phyloP scores from a whole-genome alignment of 768 basidiomycete species.

The Aureoboletus auriporus region DNA sequence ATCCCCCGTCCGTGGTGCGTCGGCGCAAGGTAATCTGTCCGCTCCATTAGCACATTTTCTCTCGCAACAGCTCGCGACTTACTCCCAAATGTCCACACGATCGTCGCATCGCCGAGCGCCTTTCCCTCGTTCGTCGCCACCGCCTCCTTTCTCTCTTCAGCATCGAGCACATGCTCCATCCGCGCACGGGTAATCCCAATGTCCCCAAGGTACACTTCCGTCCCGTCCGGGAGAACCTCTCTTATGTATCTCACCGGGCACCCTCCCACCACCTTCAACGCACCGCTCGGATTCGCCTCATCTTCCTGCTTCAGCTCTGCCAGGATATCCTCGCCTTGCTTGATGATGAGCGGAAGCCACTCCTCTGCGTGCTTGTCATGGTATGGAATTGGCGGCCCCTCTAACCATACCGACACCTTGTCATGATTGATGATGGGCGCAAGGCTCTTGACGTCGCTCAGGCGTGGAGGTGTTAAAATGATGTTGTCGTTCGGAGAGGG shows the following conservation, averaged over 20 bases:
- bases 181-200: constrained; percentile 21
- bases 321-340: constrained; percentile 20
- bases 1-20: constrained; percentile 66
- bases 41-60: not conserved
- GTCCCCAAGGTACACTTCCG: constrained; percentile 49
- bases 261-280: constrained; percentile 32
- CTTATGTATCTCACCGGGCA: constrained; percentile 51
- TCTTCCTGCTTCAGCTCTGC: constrained; percentile 18
- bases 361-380: constrained; percentile 34
- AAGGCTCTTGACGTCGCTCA: constrained; percentile 37
- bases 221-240: constrained; percentile 53
- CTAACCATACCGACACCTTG: constrained; percentile 41
- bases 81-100: constrained; percentile 64
- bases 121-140: constrained; percentile 40
- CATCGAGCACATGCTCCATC: constrained; percentile 32
- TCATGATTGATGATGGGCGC: constrained; percentile 47
- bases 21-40: constrained; percentile 56
- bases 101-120: constrained; percentile 46
- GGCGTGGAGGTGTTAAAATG: constrained; percentile 57
- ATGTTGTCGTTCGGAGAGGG: constrained; percentile 47
- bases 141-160: constrained; percentile 32
- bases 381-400: constrained; percentile 55
- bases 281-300: constrained; percentile 14
- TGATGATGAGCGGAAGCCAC: constrained; percentile 31
- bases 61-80: not conserved